Evolutionary conservation across 2,329 filamentous ascomycete species (phyloP).

Genomic region (Sporothrix euskadiensis): DNA sequence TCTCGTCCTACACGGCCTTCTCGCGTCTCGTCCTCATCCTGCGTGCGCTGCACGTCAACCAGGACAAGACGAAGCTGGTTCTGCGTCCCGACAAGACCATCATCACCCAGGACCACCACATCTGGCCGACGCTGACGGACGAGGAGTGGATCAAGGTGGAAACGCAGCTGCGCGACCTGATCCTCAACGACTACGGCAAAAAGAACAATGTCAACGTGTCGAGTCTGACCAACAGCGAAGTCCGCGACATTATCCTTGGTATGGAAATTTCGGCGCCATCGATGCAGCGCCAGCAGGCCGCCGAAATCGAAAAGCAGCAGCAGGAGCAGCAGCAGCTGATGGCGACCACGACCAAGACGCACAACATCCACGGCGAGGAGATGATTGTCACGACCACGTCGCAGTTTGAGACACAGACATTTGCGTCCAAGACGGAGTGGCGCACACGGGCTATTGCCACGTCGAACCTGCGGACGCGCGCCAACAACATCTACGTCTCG

Average conservation of each 20-base stretch:
- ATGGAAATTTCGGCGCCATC: slow-evolving; percentile 99
- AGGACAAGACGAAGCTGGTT: slow-evolving; percentile 96
- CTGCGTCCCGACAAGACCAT: slow-evolving; percentile 95
- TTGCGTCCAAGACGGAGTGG: slow-evolving; percentile 99
- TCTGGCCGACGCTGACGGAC: slow-evolving; percentile 91
- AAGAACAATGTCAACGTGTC: slow-evolving; percentile 99
- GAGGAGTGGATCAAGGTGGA: slow-evolving; percentile 99
- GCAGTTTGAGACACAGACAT: slow-evolving; percentile 95
- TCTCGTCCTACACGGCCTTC: slow-evolving; percentile 98
- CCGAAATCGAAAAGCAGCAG: slow-evolving; percentile 98
- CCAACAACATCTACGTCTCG: slow-evolving; percentile 99
- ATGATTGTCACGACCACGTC: slow-evolving; percentile 98
- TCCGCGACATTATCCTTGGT: slow-evolving; percentile 95
- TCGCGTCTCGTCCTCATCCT: slow-evolving; percentile 91
- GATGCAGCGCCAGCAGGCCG: slow-evolving; percentile 96
- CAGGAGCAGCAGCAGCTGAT: slow-evolving; percentile 96
- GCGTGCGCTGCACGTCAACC: slow-evolving; percentile 93
- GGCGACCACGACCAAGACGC: slow-evolving; percentile 95
- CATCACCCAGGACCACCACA: slow-evolving; percentile 97
- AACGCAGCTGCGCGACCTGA: slow-evolving; percentile 89
- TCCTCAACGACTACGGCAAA: slow-evolving; percentile 97
- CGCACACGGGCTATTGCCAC: slow-evolving; percentile 94
- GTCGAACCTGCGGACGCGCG: slow-evolving; percentile 86
- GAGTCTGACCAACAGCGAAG: slow-evolving; percentile 93
- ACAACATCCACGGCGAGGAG: slow-evolving; percentile 94